Percentiles rank a stretch among this genome's conserved stretches.
Conservation (phyloP, 78 protist species). For the Bodo saltans region DNA sequence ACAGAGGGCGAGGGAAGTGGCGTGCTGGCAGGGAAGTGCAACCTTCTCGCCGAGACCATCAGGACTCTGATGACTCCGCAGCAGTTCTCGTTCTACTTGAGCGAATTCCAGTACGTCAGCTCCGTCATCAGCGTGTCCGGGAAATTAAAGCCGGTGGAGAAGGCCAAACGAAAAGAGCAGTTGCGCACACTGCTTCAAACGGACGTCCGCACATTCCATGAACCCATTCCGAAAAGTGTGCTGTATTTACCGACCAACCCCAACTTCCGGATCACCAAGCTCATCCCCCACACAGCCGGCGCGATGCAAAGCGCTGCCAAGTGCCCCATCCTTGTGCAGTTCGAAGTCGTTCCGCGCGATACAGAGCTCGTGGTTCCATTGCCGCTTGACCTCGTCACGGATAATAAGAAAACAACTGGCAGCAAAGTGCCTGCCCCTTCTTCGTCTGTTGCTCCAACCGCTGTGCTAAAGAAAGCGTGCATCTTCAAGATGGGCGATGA, state of each 20-base stretch:
- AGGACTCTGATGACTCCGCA: neutral
- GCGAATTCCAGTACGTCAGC: constrained; percentile 76
- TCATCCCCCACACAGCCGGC: constrained; percentile 40
- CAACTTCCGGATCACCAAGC: constrained; percentile 31
- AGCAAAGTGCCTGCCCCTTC: no score
- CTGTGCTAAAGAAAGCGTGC: constrained; percentile 12
- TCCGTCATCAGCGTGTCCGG: constrained; percentile 67
- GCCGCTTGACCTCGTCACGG: neutral
- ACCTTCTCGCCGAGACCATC: neutral
- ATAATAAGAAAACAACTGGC: no score
- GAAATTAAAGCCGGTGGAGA: constrained; percentile 38
- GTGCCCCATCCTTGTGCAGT: constrained; percentile 60
- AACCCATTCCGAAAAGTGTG: constrained; percentile 1
- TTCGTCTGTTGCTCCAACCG: neutral
- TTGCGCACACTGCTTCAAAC: neutral
- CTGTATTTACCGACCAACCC: constrained; percentile 81
- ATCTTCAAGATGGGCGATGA: constrained; percentile 84
- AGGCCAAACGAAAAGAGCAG: constrained; percentile 17
- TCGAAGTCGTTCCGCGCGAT: neutral
- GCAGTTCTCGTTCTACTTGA: neutral
- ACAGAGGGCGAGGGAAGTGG: constrained; percentile 5
- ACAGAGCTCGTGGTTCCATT: neutral
- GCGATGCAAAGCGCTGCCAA: constrained; percentile 65
- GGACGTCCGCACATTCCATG: neutral
- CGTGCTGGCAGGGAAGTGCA: neutral